phyloP scores from a whole-genome alignment of 1,139 yeast genomes.

The Meyerozyma elateridarum region DNA sequence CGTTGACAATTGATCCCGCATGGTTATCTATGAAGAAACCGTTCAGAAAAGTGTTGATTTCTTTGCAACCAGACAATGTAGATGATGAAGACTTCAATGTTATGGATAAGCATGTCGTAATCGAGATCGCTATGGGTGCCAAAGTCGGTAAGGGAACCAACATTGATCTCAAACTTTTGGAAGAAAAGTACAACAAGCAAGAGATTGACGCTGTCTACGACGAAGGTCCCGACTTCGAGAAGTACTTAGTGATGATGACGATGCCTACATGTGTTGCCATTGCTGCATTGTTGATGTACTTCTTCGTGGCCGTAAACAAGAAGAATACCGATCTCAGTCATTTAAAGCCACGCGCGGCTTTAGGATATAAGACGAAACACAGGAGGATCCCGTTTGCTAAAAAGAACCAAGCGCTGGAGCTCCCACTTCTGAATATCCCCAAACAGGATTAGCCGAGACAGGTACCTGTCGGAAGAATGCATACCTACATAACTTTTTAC shows the following conservation, averaged over 20 bases:
- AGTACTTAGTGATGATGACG: constrained; percentile 59
- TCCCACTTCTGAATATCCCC: constrained; percentile 2
- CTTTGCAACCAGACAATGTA: constrained; percentile 68
- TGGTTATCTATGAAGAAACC: constrained; percentile 50
- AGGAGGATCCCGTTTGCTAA: constrained; percentile 27
- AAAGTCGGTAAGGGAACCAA: constrained; percentile 57
- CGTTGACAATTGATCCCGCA: constrained; percentile 52
- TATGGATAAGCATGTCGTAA: constrained; percentile 45
- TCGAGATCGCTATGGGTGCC: constrained; percentile 54
- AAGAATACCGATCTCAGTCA: constrained; percentile 40
- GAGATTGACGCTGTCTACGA: constrained; percentile 43
- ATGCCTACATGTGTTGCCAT: constrained; percentile 71
- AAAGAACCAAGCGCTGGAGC: constrained; percentile 13
- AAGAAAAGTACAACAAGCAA: constrained; percentile 29
- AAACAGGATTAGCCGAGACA: no score
- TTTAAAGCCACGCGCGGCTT: constrained; percentile 48
- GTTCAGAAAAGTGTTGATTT: constrained; percentile 47
- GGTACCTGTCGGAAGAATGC: no score
- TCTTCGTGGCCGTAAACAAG: constrained; percentile 53
- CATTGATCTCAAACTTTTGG: constrained; percentile 44
- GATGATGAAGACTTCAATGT: constrained; percentile 63
- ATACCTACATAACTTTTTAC: no score
- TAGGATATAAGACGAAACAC: constrained; percentile 34
- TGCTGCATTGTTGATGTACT: constrained; percentile 57
- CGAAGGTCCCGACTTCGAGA: constrained; percentile 58